These are phyloP conservation scores for Geosmithia putterillii DNA, from an alignment of 2,329 filamentous ascomycete species.

Conservation along the genomic window DNA sequence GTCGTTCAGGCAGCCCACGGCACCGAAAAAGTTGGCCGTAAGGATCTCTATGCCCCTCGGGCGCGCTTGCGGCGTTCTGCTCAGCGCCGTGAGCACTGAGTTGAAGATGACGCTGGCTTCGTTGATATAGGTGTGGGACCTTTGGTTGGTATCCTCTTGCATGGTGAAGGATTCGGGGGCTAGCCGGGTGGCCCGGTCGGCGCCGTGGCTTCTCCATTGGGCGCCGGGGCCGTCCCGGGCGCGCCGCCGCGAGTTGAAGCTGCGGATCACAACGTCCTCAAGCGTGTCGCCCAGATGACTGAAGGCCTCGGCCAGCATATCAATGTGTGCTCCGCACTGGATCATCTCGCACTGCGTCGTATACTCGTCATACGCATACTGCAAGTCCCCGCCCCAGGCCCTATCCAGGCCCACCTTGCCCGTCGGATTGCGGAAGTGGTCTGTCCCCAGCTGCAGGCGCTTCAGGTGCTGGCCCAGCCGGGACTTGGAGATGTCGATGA, in stretches of 20 bases:
- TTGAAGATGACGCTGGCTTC: slow-evolving; percentile 15
- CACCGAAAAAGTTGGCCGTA: slow-evolving; percentile 13
- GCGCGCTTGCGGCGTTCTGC: slow-evolving; percentile 18
- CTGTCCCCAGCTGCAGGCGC: slow-evolving; percentile 19
- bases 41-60: slow-evolving; percentile 35
- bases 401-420: background rate
- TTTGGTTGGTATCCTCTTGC: no score
- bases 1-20: slow-evolving; percentile 18
- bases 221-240: slow-evolving; percentile 29
- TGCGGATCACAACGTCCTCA: slow-evolving; percentile 43
- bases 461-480: slow-evolving; percentile 24
- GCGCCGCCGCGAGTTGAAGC: slow-evolving; percentile 39
- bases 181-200: slow-evolving; percentile 5
- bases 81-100: slow-evolving; percentile 28
- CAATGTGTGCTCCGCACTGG: slow-evolving; percentile 31
- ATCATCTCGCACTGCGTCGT: slow-evolving; percentile 2
- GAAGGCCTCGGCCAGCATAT: slow-evolving; percentile 46
- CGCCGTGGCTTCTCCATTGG: slow-evolving; percentile 44
- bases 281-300: slow-evolving; percentile 38
- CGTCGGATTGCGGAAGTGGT: slow-evolving; percentile 2
- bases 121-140: background rate
- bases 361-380: background rate
- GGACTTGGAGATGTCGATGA: slow-evolving; percentile 39
- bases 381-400: background rate
- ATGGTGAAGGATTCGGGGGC: background rate